phyloP scores from a whole-genome alignment of 768 basidiomycete species.

The Russula earlei region DNA sequence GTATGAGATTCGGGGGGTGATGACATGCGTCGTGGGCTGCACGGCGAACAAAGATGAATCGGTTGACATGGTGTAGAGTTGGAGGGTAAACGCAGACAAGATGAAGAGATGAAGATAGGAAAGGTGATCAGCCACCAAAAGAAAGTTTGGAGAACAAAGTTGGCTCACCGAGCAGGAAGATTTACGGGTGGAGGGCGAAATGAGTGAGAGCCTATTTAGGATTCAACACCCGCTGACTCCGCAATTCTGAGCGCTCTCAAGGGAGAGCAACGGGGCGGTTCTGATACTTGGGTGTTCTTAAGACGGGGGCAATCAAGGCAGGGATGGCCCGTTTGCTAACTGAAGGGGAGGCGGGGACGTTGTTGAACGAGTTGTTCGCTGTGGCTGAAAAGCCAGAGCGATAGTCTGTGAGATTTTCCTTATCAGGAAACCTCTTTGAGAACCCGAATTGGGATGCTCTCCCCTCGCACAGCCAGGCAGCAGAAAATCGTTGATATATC shows the following conservation, averaged over 20 bases:
- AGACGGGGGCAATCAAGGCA: neutral
- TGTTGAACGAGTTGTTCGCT: conserved; percentile 14
- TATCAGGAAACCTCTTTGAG: conserved; percentile 8
- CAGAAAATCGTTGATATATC: too few relatives aligned
- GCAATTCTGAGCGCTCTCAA: conserved; percentile 9
- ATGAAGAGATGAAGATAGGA: conserved; percentile 6
- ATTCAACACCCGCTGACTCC: conserved; percentile 22
- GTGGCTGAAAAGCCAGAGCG: conserved; percentile 15
- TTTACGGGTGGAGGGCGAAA: conserved; percentile 22
- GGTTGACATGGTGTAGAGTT: neutral
- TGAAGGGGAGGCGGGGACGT: neutral
- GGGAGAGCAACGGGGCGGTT: neutral
- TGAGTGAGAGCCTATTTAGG: conserved; percentile 22
- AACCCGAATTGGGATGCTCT: neutral
- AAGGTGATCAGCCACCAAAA: conserved; percentile 20
- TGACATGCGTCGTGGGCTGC: conserved; percentile 11
- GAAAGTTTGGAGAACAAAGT: conserved; percentile 22
- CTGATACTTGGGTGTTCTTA: neutral
- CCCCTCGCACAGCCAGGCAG: neutral
- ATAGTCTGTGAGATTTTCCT: conserved; percentile 9
- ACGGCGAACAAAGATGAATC: conserved; percentile 2
- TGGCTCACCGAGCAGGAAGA: conserved; percentile 24
- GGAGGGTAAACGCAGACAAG: conserved; percentile 4
- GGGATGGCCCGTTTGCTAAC: conserved; percentile 1
- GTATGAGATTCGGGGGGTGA: conserved; percentile 18